Evolutionary conservation across 2,329 filamentous ascomycete genomes (phyloP).

Genomic region (Sclerotinia minor): DNA sequence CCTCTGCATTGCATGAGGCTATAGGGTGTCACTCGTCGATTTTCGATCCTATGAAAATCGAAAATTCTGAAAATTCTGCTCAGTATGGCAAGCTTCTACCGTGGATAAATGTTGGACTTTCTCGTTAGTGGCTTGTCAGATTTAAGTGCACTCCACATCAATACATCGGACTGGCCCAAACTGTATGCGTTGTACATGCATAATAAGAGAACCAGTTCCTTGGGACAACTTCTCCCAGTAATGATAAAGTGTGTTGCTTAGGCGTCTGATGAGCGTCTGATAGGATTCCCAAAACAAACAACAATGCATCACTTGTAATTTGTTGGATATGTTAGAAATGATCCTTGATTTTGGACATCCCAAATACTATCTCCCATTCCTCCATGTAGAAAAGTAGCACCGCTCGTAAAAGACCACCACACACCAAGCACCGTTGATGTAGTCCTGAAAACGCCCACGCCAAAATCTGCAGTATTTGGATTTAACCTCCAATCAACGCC

Average conservation of each 20-base stretch:
- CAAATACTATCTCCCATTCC: conserved; percentile 11
- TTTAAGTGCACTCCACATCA: conserved; percentile 22
- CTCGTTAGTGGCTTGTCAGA: conserved; percentile 22
- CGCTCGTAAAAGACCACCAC: conserved; percentile 10
- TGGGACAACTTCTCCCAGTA: conserved; percentile 17
- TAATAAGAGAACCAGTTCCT: conserved; percentile 22
- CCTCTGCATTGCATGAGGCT: conserved; percentile 34
- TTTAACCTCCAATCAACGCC: conserved; percentile 33
- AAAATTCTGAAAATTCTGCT: not conserved
- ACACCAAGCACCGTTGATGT: conserved; percentile 16
- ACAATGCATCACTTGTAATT: conserved; percentile 13
- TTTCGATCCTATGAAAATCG: conserved; percentile 1
- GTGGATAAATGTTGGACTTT: conserved; percentile 18
- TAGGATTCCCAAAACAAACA: conserved; percentile 6
- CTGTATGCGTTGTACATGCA: conserved; percentile 25
- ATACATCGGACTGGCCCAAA: conserved; percentile 7
- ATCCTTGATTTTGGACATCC: conserved; percentile 32
- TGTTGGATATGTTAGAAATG: conserved; percentile 23
- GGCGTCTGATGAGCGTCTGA: not conserved
- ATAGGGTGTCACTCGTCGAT: conserved; percentile 3
- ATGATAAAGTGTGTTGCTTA: conserved; percentile 14
- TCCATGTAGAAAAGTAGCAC: conserved; percentile 10
- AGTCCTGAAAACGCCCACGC: conserved; percentile 23
- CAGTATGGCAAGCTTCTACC: conserved; percentile 1
- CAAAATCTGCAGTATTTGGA: conserved; percentile 20